Evolutionary conservation across 1,139 yeast species (phyloP), one percentile per base, ranked within the genome.

Genomic region (Geotrichum restrictum): DNA sequence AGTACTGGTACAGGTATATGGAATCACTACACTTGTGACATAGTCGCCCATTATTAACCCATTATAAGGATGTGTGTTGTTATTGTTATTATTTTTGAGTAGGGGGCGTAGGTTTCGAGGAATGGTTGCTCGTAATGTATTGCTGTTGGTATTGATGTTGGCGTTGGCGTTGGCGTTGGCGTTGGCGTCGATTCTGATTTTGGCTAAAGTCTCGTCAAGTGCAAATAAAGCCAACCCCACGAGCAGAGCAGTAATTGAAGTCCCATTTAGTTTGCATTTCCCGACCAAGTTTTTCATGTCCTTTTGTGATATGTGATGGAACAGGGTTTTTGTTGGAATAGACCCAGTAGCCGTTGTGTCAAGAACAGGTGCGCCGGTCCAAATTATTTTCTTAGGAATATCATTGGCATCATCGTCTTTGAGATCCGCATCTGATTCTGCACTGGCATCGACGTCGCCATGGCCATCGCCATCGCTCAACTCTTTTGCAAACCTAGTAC

Each of bases 91-190:
- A n/a, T n/a, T n/a, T n/a, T n/a, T n/a, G n/a, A n/a, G n/a, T 18
- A 48, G 21, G 5, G 51, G 36, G n/a, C 51, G 46, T n/a, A 48
- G 46, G 18, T 48, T 48, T 2, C 45, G 46, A 3, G 51, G 51
- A 18, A 48, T 24, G 3, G 29, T 24, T 5, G 29, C 29, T 24
- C 8, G 29, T 24, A 24, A 8, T 5, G 29, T 24, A 8, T 24
- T 24, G 29, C 29, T 24, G 29, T n/a, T n/a, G n/a, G n/a, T n/a
- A n/a, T n/a, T 24, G 8, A 5, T 8, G 5, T 24, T 24, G 7
- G 8, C 8, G 5, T 24, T 24, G 29, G 29, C 29, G 29, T 24
- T 24, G 8, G 5, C 29, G 5, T 24, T 24, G 7, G 8, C 8
- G 5, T 24, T 24, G 29, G 29, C 29, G 29, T 24, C 8, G 29